Evolutionary conservation across 176 grass and related monocot species (phyloP).

Genomic region (Zoysia pacifica): DNA sequence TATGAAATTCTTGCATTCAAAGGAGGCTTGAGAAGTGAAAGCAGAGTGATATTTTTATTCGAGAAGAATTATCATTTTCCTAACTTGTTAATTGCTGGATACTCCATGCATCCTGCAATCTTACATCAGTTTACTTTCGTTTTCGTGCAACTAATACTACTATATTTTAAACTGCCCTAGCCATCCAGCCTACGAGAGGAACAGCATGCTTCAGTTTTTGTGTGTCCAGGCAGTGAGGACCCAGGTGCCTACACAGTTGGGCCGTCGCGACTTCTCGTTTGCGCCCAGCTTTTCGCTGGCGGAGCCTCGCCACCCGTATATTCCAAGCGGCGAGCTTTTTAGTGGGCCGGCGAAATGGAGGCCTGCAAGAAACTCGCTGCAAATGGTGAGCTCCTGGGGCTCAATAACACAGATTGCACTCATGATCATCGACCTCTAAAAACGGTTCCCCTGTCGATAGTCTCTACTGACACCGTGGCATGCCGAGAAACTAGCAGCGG

Average conservation of each 20-base stretch:
- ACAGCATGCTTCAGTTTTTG: background rate
- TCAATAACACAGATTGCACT: background rate
- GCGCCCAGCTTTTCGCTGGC: background rate
- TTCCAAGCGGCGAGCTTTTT: slow-evolving; percentile 4
- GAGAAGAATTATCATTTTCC: too few species aligned
- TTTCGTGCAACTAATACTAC: too few species aligned
- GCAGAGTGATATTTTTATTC: too few species aligned
- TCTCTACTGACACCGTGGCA: background rate
- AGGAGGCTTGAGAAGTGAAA: too few species aligned
- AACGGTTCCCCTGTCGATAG: background rate
- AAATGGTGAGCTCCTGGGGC: background rate
- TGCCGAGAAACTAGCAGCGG: too few species aligned
- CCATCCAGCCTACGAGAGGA: too few species aligned
- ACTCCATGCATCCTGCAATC: background rate
- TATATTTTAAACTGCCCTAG: too few species aligned
- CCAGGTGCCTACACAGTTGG: background rate
- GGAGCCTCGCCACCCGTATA: background rate
- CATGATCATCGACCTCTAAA: background rate
- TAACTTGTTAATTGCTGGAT: too few species aligned
- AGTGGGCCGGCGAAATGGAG: slow-evolving; percentile 4
- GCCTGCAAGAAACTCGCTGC: background rate
- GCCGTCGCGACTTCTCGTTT: background rate
- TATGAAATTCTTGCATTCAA: too few species aligned
- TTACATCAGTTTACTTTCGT: background rate
- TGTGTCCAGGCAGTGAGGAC: background rate